Base-by-base conservation (phyloP, 2,329 filamentous ascomycete genomes). In the Penicillium sp. region DNA sequence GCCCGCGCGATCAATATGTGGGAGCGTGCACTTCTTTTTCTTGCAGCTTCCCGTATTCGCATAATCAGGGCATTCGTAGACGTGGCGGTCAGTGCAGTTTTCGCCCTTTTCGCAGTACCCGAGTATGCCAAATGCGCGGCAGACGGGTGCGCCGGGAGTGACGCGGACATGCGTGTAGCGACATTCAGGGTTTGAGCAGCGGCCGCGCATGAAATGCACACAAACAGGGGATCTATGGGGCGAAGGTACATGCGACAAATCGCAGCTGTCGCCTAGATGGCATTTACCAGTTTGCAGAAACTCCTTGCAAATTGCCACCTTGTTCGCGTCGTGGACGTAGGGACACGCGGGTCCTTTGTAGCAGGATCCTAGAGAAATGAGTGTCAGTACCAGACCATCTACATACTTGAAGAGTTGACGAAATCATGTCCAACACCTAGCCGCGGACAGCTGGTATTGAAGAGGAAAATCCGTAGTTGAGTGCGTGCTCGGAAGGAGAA, bases 41-140 rank as follows among this genome's bases (percentile, higher is more conserved):
- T 85, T 86, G 83, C 94, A 99, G 61, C 81, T 79, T 66, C 93
- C 93, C 59, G 84, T 90, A 75, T 96, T 96, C 81, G 90, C 90
- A 79, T 95, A 97, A 71, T 96, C 89, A 61, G 94, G 93, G 74
- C 94, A 97, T 74, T 97, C 93, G 75, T 88, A 88, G 57, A 93
- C 88, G 77, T 99, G 94, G 60, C 91, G 88, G 62, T 94, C 85
- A 59, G 83, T 75, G 74, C 94, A 97, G 55, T 80, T 75, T 56
- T 82, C 81, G 59, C 93, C 94, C 70, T 89, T 89, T 60, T 89
- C 86, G 77, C 94, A 97, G 74, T 91, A 97, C 53, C 94, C 93
- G 67, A 92, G 83, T 54, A 86, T 84, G 26, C 90, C 93, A 78
- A 99, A 97, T 20, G 84, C 77, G 65, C 86, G 83, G 76, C 94